These are phyloP conservation scores for Lepraria neglecta DNA, from an alignment of 495 filamentous ascomycete species.

Conservation along the genomic window DNA sequence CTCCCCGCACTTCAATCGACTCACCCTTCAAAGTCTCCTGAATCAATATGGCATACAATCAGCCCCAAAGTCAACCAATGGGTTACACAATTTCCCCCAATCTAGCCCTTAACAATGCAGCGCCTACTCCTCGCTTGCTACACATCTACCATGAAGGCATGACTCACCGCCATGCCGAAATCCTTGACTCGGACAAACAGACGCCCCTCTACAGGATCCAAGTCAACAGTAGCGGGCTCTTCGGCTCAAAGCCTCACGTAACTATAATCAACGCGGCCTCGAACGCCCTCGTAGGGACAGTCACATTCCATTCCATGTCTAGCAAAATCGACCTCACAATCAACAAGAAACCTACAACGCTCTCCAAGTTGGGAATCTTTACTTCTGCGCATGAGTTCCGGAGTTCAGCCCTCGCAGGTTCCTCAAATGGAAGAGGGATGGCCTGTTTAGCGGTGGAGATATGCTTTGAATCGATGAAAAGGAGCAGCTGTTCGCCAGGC, in stretches of 20 bases:
- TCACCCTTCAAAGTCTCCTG: too few relatives aligned
- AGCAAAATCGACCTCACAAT: conserved; percentile 16
- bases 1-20: too few relatives aligned
- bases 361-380: conserved; percentile 12
- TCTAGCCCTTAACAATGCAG: neutral
- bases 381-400: neutral
- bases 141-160: conserved; percentile 15
- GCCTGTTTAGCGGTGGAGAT: neutral
- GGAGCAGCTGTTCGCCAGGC: conserved; percentile 15
- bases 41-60: neutral
- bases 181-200: conserved; percentile 18
- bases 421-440: conserved; percentile 18
- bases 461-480: conserved; percentile 14
- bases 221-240: conserved; percentile 5
- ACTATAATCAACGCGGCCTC: neutral
- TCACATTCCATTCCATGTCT: conserved; percentile 15
- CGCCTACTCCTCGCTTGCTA: conserved; percentile 5
- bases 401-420: neutral
- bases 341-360: conserved; percentile 8
- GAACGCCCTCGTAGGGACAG: conserved; percentile 13
- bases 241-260: conserved; percentile 21
- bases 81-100: neutral
- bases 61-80: neutral
- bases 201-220: conserved; percentile 16
- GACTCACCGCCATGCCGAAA: conserved; percentile 4